Conservation (phyloP, 306 rosid genomes). For the Quercus rubra region DNA sequence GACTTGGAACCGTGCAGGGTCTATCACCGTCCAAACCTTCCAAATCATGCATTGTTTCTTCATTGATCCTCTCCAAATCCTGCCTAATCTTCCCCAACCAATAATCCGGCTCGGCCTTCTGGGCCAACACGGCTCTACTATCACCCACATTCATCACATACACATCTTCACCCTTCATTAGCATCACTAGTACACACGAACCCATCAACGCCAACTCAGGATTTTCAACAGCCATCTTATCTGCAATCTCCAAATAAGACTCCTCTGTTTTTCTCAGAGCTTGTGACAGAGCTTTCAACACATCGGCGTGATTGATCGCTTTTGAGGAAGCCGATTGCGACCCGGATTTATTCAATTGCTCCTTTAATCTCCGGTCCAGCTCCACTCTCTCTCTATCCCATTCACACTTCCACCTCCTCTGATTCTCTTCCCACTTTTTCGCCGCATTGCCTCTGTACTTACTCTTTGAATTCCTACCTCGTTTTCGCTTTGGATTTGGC, state of each 20-base stretch:
- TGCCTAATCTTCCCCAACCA: conserved; percentile 87
- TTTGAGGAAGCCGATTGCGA: conserved; percentile 12
- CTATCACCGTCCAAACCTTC: conserved; percentile 66
- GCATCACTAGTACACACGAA: conserved; percentile 95
- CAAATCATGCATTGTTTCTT: conserved; percentile 88
- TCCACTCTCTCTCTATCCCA: conserved; percentile 88
- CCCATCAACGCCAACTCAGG: conserved; percentile 98
- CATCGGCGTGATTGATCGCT: conserved; percentile 60
- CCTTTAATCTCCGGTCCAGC: conserved; percentile 82
- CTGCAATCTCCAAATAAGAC: conserved; percentile 75
- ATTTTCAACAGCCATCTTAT: conserved; percentile 75
- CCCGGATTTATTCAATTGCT: conserved; percentile 54
- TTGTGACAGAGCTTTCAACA: conserved; percentile 73
- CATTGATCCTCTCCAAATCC: conserved; percentile 90
- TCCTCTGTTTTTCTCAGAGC: conserved; percentile 91
- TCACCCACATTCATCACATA: conserved; percentile 96
- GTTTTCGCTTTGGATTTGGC: conserved; percentile 21
- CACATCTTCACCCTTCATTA: conserved; percentile 96
- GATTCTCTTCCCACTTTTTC: conserved; percentile 84
- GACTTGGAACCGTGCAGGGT: conserved; percentile 41
- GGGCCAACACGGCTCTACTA: conserved; percentile 87
- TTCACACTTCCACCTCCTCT: conserved; percentile 87
- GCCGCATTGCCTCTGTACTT: conserved; percentile 49
- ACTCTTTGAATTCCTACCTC: conserved; percentile 32
- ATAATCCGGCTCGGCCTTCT: conserved; percentile 88